These are phyloP conservation scores for Porphyrellus cyaneotinctus DNA, from an alignment of 768 basidiomycete genomes.

Conservation along the genomic window DNA sequence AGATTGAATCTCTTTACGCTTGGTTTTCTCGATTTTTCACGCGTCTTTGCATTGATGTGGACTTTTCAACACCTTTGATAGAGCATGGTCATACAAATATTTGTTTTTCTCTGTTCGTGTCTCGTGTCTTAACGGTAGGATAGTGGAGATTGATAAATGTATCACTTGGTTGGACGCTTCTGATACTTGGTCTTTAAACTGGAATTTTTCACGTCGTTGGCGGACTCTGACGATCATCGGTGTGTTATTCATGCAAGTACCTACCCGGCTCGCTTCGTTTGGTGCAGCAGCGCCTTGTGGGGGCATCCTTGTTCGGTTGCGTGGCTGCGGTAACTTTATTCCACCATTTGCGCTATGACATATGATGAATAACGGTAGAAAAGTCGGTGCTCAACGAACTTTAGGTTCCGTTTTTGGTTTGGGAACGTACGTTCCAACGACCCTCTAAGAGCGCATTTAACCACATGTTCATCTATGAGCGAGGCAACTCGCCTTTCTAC, in stretches of 20 bases:
- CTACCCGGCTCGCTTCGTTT: too few species aligned
- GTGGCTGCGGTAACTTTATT: too few species aligned
- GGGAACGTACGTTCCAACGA: too few species aligned
- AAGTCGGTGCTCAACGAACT: too few species aligned
- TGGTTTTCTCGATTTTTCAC: slow-evolving; percentile 3
- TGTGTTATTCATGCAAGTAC: background rate
- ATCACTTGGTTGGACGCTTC: background rate
- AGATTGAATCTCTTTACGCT: slow-evolving; percentile 6
- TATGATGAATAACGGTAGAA: too few species aligned
- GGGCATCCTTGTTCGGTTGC: too few species aligned
- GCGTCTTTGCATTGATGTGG: slow-evolving; percentile 20
- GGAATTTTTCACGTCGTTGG: background rate
- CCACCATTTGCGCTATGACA: too few species aligned
- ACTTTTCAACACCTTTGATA: slow-evolving; percentile 15
- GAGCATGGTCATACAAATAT: slow-evolving; percentile 9
- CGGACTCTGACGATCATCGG: background rate
- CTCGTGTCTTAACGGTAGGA: slow-evolving; percentile 1
- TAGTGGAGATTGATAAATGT: background rate
- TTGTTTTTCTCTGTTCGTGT: background rate
- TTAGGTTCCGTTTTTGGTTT: too few species aligned
- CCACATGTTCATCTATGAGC: too few species aligned
- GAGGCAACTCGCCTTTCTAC: too few species aligned
- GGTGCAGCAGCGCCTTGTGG: too few species aligned
- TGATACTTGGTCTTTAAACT: background rate
- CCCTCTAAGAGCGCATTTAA: too few species aligned